phyloP scores from a whole-genome alignment of 495 filamentous ascomycete genomes.

The Copromyces sp. region DNA sequence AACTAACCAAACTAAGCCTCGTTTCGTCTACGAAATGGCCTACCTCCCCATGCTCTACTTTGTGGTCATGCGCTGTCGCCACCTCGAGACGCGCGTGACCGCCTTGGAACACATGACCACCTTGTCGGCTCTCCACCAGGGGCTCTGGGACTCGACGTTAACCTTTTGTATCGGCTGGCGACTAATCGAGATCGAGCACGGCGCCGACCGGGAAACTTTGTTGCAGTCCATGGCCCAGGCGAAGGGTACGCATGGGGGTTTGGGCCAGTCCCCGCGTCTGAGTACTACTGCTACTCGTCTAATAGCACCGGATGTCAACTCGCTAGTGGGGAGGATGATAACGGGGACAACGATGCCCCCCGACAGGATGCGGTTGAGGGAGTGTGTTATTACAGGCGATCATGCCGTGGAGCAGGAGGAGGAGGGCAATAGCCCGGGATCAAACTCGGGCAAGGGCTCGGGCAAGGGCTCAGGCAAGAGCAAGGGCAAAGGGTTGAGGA shows the following conservation, averaged over 20 bases:
- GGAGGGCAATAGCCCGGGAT: not conserved
- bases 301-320: not conserved
- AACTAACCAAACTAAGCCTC: constrained; percentile 2
- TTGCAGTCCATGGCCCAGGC: not conserved
- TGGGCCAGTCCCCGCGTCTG: not conserved
- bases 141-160: constrained; percentile 19
- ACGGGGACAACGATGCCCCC: not conserved
- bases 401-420: not conserved
- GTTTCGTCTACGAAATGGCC: constrained; percentile 39
- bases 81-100: constrained; percentile 25
- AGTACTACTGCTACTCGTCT: not conserved
- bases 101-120: constrained; percentile 20
- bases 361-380: not conserved
- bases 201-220: constrained; percentile 6
- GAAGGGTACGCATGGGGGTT: not conserved
- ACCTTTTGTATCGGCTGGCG: constrained; percentile 18
- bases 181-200: constrained; percentile 27
- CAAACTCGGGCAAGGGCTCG: not conserved
- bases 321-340: not conserved
- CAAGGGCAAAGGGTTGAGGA: not conserved
- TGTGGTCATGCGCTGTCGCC: constrained; percentile 34
- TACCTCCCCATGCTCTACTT: constrained; percentile 34
- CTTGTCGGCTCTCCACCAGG: constrained; percentile 15
- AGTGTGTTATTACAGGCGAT: not conserved
- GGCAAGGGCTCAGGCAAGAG: too few species aligned